phyloP scores from a whole-genome alignment of 192 early-diverging fungal genomes.

The Coemansia sp. region DNA sequence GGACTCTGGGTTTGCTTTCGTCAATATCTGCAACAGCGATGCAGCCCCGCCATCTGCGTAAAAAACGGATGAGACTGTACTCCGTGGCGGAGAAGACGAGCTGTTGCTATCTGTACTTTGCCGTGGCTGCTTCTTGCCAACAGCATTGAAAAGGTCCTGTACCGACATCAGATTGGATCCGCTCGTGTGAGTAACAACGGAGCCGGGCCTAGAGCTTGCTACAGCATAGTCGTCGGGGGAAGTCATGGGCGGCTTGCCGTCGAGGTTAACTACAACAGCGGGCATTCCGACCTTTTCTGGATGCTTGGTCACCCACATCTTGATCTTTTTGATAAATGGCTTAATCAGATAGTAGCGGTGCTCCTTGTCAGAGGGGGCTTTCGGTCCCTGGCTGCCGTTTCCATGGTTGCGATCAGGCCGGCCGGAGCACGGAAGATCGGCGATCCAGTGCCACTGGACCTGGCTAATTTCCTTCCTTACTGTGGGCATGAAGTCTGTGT shows the following conservation, averaged over 20 bases:
- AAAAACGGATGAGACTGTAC: neutral
- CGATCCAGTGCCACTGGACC: slow-evolving; percentile 69
- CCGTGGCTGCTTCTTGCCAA: slow-evolving; percentile 24
- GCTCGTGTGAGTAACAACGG: neutral
- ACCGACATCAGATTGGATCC: slow-evolving; percentile 34
- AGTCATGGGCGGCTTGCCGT: slow-evolving; percentile 12
- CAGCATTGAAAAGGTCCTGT: slow-evolving; percentile 40
- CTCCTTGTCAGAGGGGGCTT: slow-evolving; percentile 42
- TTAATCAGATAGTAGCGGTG: slow-evolving; percentile 70
- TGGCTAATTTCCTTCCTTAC: slow-evolving; percentile 93
- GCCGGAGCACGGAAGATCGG: slow-evolving; percentile 58
- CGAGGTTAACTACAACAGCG: slow-evolving; percentile 23
- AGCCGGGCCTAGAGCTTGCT: neutral
- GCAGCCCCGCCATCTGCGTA: slow-evolving; percentile 16
- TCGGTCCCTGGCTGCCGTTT: neutral
- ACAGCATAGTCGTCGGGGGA: neutral
- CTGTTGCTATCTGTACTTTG: neutral
- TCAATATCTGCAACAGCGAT: slow-evolving; percentile 55
- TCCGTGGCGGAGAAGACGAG: neutral
- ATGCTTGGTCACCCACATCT: slow-evolving; percentile 41
- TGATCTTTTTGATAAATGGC: slow-evolving; percentile 63
- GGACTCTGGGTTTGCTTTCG: slow-evolving; percentile 16
- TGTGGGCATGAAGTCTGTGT: slow-evolving; percentile 74
- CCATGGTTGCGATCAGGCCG: slow-evolving; percentile 33
- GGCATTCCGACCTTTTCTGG: slow-evolving; percentile 29